Evolutionary conservation across 306 rosid species (phyloP).

Genomic region (Prinsepia uniflora): DNA sequence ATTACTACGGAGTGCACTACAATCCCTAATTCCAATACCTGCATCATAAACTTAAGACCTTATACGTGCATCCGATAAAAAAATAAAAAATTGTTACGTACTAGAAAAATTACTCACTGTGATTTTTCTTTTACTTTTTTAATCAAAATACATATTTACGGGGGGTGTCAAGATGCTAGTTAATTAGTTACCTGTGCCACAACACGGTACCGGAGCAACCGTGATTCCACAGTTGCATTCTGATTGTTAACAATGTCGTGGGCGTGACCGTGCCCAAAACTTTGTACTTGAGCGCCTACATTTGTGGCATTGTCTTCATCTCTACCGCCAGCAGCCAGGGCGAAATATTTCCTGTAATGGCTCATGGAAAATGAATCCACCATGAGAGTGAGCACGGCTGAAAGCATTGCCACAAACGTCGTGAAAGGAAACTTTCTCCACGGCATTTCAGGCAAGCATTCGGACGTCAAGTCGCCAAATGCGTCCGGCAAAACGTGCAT

Average conservation of each 20-base stretch:
- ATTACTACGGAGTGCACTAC: slow-evolving; percentile 80
- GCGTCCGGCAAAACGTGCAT: slow-evolving; percentile 79
- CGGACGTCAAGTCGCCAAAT: slow-evolving; percentile 30
- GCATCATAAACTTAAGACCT: neutral
- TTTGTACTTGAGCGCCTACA: slow-evolving; percentile 6
- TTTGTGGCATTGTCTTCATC: neutral
- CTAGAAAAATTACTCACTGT: no score
- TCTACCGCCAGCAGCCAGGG: neutral
- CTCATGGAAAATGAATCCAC: slow-evolving; percentile 54
- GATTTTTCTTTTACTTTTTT: no score
- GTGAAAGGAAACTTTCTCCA: slow-evolving; percentile 64
- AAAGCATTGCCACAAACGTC: slow-evolving; percentile 50
- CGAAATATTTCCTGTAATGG: slow-evolving; percentile 28
- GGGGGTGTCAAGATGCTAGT: no score
- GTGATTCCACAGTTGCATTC: neutral
- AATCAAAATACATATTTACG: no score
- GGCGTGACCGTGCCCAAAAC: neutral
- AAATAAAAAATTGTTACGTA: no score
- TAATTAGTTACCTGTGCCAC: slow-evolving; percentile 48
- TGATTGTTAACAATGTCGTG: neutral
- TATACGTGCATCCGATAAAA: no score
- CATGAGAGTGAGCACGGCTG: slow-evolving; percentile 50
- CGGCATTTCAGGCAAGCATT: slow-evolving; percentile 48
- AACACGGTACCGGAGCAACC: slow-evolving; percentile 42
- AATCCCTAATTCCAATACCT: slow-evolving; percentile 61